Evolutionary conservation across 805 yeast species (phyloP), one percentile per base, ranked within the genome.

Genomic region (Pichia gijzeniarum): DNA sequence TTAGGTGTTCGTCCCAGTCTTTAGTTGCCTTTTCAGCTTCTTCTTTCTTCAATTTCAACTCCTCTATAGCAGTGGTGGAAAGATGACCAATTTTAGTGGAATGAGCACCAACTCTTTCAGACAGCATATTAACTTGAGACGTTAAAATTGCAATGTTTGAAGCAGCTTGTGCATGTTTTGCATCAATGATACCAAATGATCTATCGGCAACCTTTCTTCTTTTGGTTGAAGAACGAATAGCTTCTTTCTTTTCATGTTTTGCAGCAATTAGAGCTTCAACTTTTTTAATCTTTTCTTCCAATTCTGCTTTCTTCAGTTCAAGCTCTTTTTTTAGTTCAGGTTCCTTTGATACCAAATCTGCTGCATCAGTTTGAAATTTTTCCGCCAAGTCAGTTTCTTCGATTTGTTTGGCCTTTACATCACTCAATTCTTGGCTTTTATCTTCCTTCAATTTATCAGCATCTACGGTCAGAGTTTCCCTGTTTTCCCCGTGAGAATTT

Each of bases 1-100:
- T 64, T 59, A 67, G 66, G 49, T 76, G 79, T 5, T 54, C 54
- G 49, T 69, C 67, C 81, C 81, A 77, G 18, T 59, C 59, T 22
- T 53, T 45, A 43, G 57, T 62, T 38, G 73, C 61, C 37, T 68
- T 57, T 51, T 68, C 62, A 17, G 80, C 80, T 8, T 63, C 68
- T 18, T 51, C 53, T 45, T 72, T 66, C 52, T 74, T 66, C 1
- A 48, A 41, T 3, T 55, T 53, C 45, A 75, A 63, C 22, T 50
- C 55, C 32, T 64, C 68, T 53, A 68, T 70, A 33, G 69, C 77
- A 33, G 62, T 43, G 17, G 59, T 58, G 35, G 60, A 59, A 53
- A 75, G 63, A 30, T 59, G 48, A 13, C 61, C 53, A 48, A 75
- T 62, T 50, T 72, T 72, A 27, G 74, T 63, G 21, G 70, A 61